phyloP scores from a whole-genome alignment of 2,329 filamentous ascomycete genomes.

The Aspergillus intermedius region DNA sequence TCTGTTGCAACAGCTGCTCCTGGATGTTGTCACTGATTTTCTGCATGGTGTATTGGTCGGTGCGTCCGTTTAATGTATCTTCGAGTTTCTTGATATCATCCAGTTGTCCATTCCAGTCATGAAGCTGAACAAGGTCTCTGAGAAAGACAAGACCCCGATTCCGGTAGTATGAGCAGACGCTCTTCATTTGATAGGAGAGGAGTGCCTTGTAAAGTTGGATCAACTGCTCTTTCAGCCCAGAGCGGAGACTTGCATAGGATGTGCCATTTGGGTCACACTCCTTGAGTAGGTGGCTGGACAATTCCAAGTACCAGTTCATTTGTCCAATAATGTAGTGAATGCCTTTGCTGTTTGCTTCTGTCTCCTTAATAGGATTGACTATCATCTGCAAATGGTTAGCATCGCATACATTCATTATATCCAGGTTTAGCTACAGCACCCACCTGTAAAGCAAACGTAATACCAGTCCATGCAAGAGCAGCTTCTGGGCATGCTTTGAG shows the following conservation, averaged over 20 bases:
- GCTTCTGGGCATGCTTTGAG: too few species aligned
- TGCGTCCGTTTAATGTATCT: too few species aligned
- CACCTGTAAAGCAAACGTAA: conserved; percentile 32
- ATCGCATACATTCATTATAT: too few species aligned
- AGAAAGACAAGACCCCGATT: not conserved
- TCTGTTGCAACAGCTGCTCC: not conserved
- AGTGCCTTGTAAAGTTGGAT: not conserved
- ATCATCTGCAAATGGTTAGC: too few species aligned
- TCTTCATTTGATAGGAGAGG: not conserved
- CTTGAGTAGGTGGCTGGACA: conserved; percentile 24
- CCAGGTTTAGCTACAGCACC: too few species aligned
- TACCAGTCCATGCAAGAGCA: conserved; percentile 5
- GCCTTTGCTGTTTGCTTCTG: conserved; percentile 15
- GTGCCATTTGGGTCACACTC: conserved; percentile 2
- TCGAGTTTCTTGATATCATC: not conserved
- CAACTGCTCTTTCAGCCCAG: not conserved
- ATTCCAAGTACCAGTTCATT: conserved; percentile 33
- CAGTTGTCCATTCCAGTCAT: not conserved
- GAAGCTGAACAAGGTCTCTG: not conserved
- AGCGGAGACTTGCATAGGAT: not conserved
- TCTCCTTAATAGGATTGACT: too few species aligned
- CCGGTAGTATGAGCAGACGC: not conserved
- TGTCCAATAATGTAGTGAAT: conserved; percentile 31
- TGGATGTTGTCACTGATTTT: not conserved
- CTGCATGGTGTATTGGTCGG: too few species aligned